Evolutionary conservation across 2,329 filamentous ascomycete genomes (phyloP), one percentile per base, ranked within the genome.

Genomic region (Fusarium duplospermum): DNA sequence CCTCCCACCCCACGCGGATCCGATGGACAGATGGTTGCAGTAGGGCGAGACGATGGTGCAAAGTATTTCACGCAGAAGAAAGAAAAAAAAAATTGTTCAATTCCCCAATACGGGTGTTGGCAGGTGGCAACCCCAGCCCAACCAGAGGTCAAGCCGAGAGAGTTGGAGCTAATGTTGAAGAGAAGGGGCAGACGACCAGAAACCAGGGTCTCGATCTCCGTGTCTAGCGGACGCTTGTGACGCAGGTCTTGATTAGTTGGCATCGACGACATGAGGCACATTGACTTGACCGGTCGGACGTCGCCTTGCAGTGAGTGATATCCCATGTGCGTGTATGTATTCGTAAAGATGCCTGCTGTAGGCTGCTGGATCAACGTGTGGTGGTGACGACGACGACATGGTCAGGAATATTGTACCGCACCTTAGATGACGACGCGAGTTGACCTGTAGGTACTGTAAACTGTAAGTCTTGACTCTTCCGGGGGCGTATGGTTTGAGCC

Each of bases 151-250:
- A 38, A 61, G 38, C 45, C 18, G 22, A 22, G 56, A 38, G 24
- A 59, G 50, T 47, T 50, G 47, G 52, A 40, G 40, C 61, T 47
- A 52, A n/a, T 24, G 38, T 31, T 24, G 63, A 47, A 42, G 45
- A 29, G 33, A 42, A 42, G 42, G 56, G 50, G 50, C 63, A 54
- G 57, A 42, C 31, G 36, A n/a, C 50, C 38, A 42, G 31, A 22
- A 54, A 50, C 45, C 69, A 67, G 62, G 65, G 72, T 74, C 71
- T 69, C 56, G 62, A 67, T 74, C 71, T 42, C 38, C 69, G n/a
- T 36, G 24, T 67, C 59, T 45, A 40, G 36, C 22, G 27, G 31
- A 52, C 62, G 59, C 69, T 74, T 74, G 69, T 74, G 69, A 74
- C 60, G 71, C 72, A 74, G 62, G 52, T 69, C 68, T 68, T 69